These are phyloP conservation scores for Suillus sp. DNA, from an alignment of 768 basidiomycete species.

Conservation along the genomic window DNA sequence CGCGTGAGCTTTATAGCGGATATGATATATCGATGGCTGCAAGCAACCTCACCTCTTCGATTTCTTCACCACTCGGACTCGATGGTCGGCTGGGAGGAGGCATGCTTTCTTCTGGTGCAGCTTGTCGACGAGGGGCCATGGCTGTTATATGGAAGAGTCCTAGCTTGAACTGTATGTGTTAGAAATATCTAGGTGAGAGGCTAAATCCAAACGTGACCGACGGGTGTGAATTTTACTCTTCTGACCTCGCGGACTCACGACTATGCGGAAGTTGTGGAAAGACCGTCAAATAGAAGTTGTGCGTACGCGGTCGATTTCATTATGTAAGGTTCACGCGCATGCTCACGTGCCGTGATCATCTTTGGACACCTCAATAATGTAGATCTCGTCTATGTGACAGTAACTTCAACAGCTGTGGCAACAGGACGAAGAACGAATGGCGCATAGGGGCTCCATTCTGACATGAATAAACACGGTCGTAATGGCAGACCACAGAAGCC, in stretches of 20 bases:
- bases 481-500: neutral
- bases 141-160: neutral
- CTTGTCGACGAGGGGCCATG: constrained; percentile 35
- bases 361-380: neutral
- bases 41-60: constrained; percentile 41
- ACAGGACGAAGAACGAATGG: constrained; percentile 38
- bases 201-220: neutral
- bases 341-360: too few species aligned
- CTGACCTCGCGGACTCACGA: neutral
- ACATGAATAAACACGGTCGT: neutral
- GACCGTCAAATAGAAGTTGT: neutral
- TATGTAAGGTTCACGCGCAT: neutral
- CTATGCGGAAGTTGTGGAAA: neutral
- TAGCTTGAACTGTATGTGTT: neutral
- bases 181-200: neutral
- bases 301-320: neutral
- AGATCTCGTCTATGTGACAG: constrained; percentile 33
- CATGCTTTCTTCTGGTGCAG: constrained; percentile 27
- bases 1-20: constrained; percentile 1
- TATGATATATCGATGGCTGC: neutral
- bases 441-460: neutral
- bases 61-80: constrained; percentile 37
- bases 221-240: neutral
- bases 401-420: constrained; percentile 70
- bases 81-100: constrained; percentile 30